Percentiles rank a stretch among this genome's conserved stretches.
These are phyloP conservation scores for Hygrophorus pudorinus DNA, from an alignment of 768 basidiomycete genomes.

Conservation along the genomic window DNA sequence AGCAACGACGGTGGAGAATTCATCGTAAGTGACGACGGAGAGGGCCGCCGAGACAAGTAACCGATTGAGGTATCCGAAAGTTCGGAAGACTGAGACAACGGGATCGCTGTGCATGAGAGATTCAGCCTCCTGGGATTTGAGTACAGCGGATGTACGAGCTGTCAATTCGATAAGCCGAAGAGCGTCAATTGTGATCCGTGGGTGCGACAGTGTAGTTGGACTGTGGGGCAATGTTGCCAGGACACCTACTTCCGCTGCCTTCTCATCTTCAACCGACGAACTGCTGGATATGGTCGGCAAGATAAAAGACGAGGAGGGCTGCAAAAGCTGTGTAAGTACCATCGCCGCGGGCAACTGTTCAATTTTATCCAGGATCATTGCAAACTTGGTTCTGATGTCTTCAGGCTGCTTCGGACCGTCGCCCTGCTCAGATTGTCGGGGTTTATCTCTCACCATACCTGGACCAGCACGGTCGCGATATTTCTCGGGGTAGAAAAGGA, in stretches of 20 bases:
- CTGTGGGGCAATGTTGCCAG: neutral
- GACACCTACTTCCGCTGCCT: slow-evolving; percentile 17
- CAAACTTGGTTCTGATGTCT: slow-evolving; percentile 46
- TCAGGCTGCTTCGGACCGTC: slow-evolving; percentile 19
- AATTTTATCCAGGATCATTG: slow-evolving; percentile 70
- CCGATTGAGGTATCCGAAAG: slow-evolving; percentile 64
- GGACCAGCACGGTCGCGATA: slow-evolving; percentile 32
- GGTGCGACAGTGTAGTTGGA: neutral
- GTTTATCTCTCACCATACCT: slow-evolving; percentile 10
- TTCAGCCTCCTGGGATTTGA: slow-evolving; percentile 72
- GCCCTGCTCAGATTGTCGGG: slow-evolving; percentile 13
- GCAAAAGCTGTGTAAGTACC: slow-evolving; percentile 70
- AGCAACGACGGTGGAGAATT: slow-evolving; percentile 59
- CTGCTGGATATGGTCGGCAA: neutral
- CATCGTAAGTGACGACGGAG: slow-evolving; percentile 65
- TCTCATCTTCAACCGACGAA: slow-evolving; percentile 19
- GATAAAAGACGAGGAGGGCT: slow-evolving; percentile 17
- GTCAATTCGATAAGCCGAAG: slow-evolving; percentile 87
- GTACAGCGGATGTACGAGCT: slow-evolving; percentile 77
- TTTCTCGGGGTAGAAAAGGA: slow-evolving; percentile 64
- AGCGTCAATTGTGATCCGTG: slow-evolving; percentile 48
- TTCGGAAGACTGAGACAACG: slow-evolving; percentile 61
- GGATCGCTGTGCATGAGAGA: slow-evolving; percentile 62
- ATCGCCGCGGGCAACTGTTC: slow-evolving; percentile 78
- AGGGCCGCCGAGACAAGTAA: slow-evolving; percentile 60